A percentile compares a stretch with the other conserved stretches of the same genome.
Evolutionary conservation across 345 rosid species (phyloP).

Genomic region (Acer yangbiense): DNA sequence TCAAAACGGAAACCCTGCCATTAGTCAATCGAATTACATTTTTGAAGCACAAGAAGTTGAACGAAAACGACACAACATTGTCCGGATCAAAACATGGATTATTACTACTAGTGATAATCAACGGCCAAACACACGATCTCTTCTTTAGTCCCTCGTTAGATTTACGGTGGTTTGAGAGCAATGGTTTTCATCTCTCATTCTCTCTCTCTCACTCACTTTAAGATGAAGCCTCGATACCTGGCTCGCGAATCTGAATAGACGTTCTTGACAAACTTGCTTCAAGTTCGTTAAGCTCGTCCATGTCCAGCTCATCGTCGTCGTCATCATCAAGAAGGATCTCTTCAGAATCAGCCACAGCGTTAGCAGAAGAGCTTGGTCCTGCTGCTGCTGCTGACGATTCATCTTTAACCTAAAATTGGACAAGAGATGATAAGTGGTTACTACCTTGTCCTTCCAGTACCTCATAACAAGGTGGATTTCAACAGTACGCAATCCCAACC

Average conservation of each 20-base stretch:
- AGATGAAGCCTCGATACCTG: conserved; percentile 31
- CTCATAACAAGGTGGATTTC: no score
- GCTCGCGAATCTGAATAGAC: conserved; percentile 58
- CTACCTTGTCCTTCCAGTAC: not conserved
- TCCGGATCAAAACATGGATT: not conserved
- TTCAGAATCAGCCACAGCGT: conserved; percentile 27
- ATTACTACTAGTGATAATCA: conserved; percentile 3
- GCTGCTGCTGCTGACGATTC: conserved; percentile 24
- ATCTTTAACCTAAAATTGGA: conserved; percentile 34
- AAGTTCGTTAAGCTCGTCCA: conserved; percentile 79
- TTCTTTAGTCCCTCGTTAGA: not conserved
- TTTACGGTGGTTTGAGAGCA: not conserved
- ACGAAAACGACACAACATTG: not conserved
- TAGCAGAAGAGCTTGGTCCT: conserved; percentile 34
- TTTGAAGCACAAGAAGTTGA: not conserved
- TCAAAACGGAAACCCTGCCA: conserved; percentile 9
- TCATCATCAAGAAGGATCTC: conserved; percentile 29
- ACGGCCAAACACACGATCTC: conserved; percentile 9
- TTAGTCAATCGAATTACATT: not conserved
- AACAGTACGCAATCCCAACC: not conserved
- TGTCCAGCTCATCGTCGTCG: conserved; percentile 53
- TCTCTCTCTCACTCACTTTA: conserved; percentile 2
- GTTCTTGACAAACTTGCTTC: conserved; percentile 82
- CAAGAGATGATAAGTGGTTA: not conserved
- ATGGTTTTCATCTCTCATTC: not conserved